Evolutionary conservation across 148 eudicot genomes (phyloP), one percentile per base, ranked within the genome.

Genomic region (Vaccinium darrowii): DNA sequence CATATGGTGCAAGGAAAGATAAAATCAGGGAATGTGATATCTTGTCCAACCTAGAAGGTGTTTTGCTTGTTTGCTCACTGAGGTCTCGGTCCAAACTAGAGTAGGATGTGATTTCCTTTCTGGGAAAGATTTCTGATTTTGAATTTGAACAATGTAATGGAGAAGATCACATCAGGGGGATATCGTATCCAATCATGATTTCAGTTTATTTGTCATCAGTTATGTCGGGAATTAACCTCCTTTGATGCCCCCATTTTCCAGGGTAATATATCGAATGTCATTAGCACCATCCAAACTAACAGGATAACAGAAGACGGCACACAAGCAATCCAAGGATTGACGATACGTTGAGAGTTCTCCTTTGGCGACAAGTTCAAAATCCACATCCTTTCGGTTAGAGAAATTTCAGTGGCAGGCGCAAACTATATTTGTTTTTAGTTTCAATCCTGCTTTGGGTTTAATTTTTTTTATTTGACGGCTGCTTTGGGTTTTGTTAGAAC

Each of bases 211-310:
- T 67, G 18, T 69, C 74, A 13, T 27, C 39, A n/a, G n/a, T 63
- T 69, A 13, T 30, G 27, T 69, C 18, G 4, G 74, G 74, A 27
- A 69, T 27, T 49, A 54, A 27, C 23, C 75, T 23, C 39, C 43
- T 3, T 21, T 69, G 3, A 27, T 74, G 49, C 9, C 43, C 0
- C 0, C 27, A 15, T 85, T 19, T 63, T 84, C 15, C 85, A 97
- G 99, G 93, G 86, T 1, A 97, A 95, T 82, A 88, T 95, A 27
- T 83, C 93, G 21, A 90, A 91, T 87, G 93, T 95, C 51, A 91
- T 95, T 78, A 90, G 85, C 72, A 95, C 96, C 53, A 92, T 97
- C 86, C 98, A 94, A 89, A 92, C 98, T 0, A 97, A 90, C 95
- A 95, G 92, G 92, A 62, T 91, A 39, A 87, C 92, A 0, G 99